Conservation (phyloP, 306 rosid species). For the Calophaca sinica region DNA sequence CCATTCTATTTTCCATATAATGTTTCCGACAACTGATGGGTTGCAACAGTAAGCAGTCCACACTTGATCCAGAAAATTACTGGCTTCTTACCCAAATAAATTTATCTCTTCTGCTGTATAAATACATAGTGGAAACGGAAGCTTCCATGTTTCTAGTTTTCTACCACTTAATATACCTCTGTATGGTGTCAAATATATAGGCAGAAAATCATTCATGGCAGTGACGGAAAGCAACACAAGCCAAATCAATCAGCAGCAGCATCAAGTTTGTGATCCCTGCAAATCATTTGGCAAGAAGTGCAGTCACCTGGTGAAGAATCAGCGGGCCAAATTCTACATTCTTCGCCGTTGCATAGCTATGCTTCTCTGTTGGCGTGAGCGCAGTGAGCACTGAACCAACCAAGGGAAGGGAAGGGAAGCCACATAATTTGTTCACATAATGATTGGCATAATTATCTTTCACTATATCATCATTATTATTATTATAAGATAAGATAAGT, state of each 20-base stretch:
- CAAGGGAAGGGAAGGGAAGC: too few relatives aligned
- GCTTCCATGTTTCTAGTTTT: slow-evolving; percentile 33
- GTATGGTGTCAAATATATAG: slow-evolving; percentile 38
- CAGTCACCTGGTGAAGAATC: slow-evolving; percentile 54
- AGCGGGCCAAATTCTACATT: slow-evolving; percentile 48
- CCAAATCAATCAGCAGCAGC: slow-evolving; percentile 41
- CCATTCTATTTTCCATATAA: slow-evolving; percentile 53
- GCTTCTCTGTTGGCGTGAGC: slow-evolving; percentile 51
- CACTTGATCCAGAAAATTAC: slow-evolving; percentile 45
- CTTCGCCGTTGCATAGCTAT: slow-evolving; percentile 46
- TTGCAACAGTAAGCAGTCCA: slow-evolving; percentile 51
- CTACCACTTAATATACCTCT: slow-evolving; percentile 36
- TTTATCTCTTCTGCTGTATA: slow-evolving; percentile 9
- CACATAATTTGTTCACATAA: too few relatives aligned
- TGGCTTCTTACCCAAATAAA: slow-evolving; percentile 30
- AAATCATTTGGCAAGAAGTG: slow-evolving; percentile 76
- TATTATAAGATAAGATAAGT: background rate
- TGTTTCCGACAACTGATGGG: slow-evolving; percentile 56
- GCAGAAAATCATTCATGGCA: slow-evolving; percentile 53
- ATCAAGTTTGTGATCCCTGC: slow-evolving; percentile 59
- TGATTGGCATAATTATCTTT: too few relatives aligned
- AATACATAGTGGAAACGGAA: slow-evolving; percentile 35
- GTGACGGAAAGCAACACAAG: slow-evolving; percentile 54
- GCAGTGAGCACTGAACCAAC: slow-evolving; percentile 25
- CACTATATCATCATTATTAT: too few relatives aligned